Evolutionary conservation across 768 basidiomycete genomes (phyloP).

Genomic region (Neoboletus subvelutipes): DNA sequence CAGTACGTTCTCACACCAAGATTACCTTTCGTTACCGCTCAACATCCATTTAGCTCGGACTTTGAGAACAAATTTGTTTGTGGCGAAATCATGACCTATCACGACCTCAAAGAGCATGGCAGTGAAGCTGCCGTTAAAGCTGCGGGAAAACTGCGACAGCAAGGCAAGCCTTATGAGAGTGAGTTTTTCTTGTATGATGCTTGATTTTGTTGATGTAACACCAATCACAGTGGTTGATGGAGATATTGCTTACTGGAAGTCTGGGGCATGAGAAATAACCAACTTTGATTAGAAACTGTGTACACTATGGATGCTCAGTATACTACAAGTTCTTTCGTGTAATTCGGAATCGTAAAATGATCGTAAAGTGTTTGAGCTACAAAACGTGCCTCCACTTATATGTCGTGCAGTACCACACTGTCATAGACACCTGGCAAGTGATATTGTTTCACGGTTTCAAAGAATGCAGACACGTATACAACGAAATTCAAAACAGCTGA

Average conservation of each 20-base stretch:
- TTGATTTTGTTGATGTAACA: slow-evolving; percentile 7
- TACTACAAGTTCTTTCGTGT: slow-evolving; percentile 12
- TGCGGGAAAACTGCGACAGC: slow-evolving; percentile 90
- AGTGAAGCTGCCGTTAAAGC: slow-evolving; percentile 92
- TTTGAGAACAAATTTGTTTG: slow-evolving; percentile 98
- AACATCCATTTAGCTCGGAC: slow-evolving; percentile 61
- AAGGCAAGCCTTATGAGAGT: slow-evolving; percentile 98
- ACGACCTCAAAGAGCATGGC: slow-evolving; percentile 88
- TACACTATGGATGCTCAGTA: slow-evolving; percentile 11
- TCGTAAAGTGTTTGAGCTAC: background rate
- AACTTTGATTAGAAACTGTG: background rate
- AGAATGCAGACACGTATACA: background rate
- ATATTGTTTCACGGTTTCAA: background rate
- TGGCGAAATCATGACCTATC: slow-evolving; percentile 93
- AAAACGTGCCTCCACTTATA: background rate
- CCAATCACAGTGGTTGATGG: slow-evolving; percentile 69
- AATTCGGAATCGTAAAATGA: slow-evolving; percentile 2
- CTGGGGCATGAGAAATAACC: slow-evolving; percentile 46
- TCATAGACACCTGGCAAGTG: background rate
- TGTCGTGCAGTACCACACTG: background rate
- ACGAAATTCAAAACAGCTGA: background rate
- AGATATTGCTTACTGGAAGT: slow-evolving; percentile 92
- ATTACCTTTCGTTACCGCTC: background rate
- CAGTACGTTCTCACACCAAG: slow-evolving; percentile 58
- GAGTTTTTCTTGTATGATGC: slow-evolving; percentile 29